Evolutionary conservation across 176 grass and related monocot species (phyloP), one percentile per base, ranked within the genome.

Genomic region (Cenchrus purpureus): DNA sequence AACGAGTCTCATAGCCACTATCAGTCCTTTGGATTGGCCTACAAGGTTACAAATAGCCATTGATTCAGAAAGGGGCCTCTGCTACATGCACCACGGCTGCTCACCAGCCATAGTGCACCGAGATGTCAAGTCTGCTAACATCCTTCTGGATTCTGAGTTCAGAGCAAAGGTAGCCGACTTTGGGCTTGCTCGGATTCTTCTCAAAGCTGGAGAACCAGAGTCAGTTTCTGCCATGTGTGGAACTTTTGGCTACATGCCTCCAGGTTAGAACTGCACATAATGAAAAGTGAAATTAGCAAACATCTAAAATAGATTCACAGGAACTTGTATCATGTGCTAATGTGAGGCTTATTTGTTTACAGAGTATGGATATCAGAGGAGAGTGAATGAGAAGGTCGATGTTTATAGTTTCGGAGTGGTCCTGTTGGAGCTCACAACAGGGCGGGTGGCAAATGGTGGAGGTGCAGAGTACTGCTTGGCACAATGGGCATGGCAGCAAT

Each of bases 201-300:
- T 89, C 32, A 91, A 81, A 71, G 67, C 74, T 1, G 89, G 91
- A 25, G 89, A 95, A 16, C 72, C 69, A 12, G 82, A 83, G 62
- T 74, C 89, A 10, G 82, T 91, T 53, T 93, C 91, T 57, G 57
- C 57, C 20, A 74, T 97, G 42, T 82, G 76, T 29, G 94, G 94
- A 43, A 85, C 94, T 54, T 93, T 93, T 78, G 91, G 94, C 54
- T 97, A 97, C 86, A 97, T 97, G 65, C 89, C 91, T 68, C 94
- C 94, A 91, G 94, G 91, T 93, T 22, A 66, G 42, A n/a, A 71
- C 55, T 77, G 59, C 45, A 78, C 25, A 25, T 25, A 65, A 93
- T 55, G 32, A 3, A 65, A 48, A 57, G 9, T 73, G 20, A 56
- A 65, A 42, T 62, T 65, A 46, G 77, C 43, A 86, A 12, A 54